Conservation (phyloP, 169 alveolate genomes). For the Plasmodium inui region DNA sequence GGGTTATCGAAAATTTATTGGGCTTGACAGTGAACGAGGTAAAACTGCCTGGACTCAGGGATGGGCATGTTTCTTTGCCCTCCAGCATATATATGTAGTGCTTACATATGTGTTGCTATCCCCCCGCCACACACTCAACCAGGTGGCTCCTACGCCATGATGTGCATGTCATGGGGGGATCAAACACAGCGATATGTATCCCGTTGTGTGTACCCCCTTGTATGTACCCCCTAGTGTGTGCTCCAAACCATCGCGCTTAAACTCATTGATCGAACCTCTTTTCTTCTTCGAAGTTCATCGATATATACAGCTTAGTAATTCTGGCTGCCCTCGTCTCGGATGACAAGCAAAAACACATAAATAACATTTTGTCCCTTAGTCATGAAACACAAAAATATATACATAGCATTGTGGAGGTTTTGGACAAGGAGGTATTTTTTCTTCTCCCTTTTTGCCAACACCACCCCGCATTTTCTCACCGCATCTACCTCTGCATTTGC, state of each 20-base stretch:
- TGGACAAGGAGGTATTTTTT: conserved; percentile 58
- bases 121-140: background rate
- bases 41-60: background rate
- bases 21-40: conserved; percentile 42
- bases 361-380: conserved; percentile 55
- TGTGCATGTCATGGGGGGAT: background rate
- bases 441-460: background rate
- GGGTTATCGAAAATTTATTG: conserved; percentile 6
- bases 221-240: background rate
- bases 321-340: conserved; percentile 74
- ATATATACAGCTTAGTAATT: conserved; percentile 63
- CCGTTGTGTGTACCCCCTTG: background rate
- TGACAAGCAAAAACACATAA: conserved; percentile 69
- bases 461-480: background rate
- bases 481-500: background rate
- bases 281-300: conserved; percentile 39
- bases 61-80: background rate
- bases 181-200: background rate
- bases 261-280: background rate
- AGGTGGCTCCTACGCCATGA: background rate
- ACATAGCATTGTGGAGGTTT: conserved; percentile 49
- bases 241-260: background rate
- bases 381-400: conserved; percentile 75
- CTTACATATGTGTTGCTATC: background rate
- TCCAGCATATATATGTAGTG: background rate